phyloP scores from a whole-genome alignment of 768 basidiomycete genomes.

The Coprinopsis sp. region DNA sequence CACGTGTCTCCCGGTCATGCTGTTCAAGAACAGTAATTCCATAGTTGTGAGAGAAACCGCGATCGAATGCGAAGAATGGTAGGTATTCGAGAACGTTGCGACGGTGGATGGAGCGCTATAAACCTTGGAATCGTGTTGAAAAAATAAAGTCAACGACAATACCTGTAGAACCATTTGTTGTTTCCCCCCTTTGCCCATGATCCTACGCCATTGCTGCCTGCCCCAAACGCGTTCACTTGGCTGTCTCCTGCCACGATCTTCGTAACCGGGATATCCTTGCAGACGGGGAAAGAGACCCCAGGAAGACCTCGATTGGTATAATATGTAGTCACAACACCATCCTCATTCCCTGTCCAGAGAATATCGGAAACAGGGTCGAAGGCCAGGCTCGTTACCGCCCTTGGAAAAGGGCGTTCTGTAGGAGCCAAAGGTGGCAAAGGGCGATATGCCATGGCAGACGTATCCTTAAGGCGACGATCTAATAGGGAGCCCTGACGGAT shows the following conservation, averaged over 20 bases:
- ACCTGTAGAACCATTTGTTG: constrained; percentile 82
- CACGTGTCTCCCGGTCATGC: constrained; percentile 62
- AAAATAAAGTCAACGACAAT: constrained; percentile 21
- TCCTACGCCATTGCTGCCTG: constrained; percentile 62
- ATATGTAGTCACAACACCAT: constrained; percentile 66
- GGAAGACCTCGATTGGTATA: constrained; percentile 59
- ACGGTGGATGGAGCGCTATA: constrained; percentile 29
- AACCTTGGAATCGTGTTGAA: background rate
- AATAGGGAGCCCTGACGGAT: no score
- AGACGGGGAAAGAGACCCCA: constrained; percentile 72
- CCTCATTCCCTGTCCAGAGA: constrained; percentile 77
- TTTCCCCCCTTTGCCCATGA: constrained; percentile 81
- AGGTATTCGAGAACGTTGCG: constrained; percentile 43
- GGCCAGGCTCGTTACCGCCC: constrained; percentile 68
- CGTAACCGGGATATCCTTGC: constrained; percentile 62
- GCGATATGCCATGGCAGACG: constrained; percentile 10
- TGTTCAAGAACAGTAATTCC: constrained; percentile 67
- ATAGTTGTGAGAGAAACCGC: constrained; percentile 55
- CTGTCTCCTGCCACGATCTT: constrained; percentile 77
- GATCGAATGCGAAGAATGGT: constrained; percentile 48
- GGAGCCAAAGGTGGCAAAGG: constrained; percentile 9
- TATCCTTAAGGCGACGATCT: no score
- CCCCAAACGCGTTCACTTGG: constrained; percentile 62
- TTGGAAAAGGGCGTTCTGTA: constrained; percentile 25
- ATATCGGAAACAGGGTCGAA: constrained; percentile 92